Percentiles rank a stretch among this genome's conserved stretches.
phyloP scores from a whole-genome alignment of 2,329 filamentous ascomycete species.

The Penicillium crustosum region DNA sequence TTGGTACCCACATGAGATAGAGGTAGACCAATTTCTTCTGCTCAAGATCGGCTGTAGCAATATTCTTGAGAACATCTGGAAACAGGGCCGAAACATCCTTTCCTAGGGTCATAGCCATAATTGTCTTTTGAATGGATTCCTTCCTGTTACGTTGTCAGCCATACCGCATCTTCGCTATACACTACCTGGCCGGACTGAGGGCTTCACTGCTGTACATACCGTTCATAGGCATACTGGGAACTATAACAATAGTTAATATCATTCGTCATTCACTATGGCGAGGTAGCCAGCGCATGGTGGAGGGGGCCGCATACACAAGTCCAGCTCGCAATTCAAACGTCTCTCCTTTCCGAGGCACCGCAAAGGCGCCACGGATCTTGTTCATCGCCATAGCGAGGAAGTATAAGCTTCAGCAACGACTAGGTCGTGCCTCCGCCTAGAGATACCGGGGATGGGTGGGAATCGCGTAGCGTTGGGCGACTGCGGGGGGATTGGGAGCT shows the following conservation, averaged over 20 bases:
- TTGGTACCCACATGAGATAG: conserved; percentile 76
- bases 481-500: conserved; percentile 38
- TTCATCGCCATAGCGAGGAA: conserved; percentile 77
- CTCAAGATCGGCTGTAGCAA: conserved; percentile 88
- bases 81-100: conserved; percentile 98
- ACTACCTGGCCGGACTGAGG: background rate
- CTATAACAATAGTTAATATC: conserved; percentile 49
- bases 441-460: conserved; percentile 18
- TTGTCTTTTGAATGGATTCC: conserved; percentile 98
- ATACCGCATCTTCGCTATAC: conserved; percentile 10
- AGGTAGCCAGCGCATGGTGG: conserved; percentile 14
- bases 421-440: conserved; percentile 37
- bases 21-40: conserved; percentile 99
- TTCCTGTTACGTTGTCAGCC: conserved; percentile 59
- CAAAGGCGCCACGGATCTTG: conserved; percentile 90
- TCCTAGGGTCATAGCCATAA: conserved; percentile 99
- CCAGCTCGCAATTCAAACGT: conserved; percentile 96
- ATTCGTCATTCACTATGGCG: conserved; percentile 19
- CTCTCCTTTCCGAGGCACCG: conserved; percentile 91
- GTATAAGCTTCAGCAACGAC: conserved; percentile 38
- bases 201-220: conserved; percentile 44
- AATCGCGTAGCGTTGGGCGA: conserved; percentile 22
- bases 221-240: conserved; percentile 98
- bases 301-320: conserved; percentile 59
- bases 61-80: conserved; percentile 97